phyloP scores from a whole-genome alignment of 139 green algal species.

The Auxenochlorella pyrenoidosa region DNA sequence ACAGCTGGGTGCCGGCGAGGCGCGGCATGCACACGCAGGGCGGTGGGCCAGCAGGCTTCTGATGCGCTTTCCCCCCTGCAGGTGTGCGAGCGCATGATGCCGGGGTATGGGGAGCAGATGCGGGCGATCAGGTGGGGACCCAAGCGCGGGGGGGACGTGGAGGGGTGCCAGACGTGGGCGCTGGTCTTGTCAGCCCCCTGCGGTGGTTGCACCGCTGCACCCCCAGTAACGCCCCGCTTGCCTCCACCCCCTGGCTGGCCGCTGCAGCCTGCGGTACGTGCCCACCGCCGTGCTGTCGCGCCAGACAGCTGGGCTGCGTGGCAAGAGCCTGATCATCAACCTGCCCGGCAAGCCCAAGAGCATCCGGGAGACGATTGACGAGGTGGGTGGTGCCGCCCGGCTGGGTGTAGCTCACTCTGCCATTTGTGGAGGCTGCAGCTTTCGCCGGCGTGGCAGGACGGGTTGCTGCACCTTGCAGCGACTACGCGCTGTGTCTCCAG shows the following conservation, averaged over 20 bases:
- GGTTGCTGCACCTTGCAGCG: no score
- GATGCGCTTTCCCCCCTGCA: slow-evolving; percentile 8
- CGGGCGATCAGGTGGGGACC: slow-evolving; percentile 68
- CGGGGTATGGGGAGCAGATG: slow-evolving; percentile 96
- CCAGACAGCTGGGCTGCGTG: slow-evolving; percentile 90
- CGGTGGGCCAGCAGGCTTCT: no score
- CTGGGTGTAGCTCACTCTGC: not conserved
- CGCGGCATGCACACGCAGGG: no score
- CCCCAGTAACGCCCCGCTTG: no score
- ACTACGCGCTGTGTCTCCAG: no score
- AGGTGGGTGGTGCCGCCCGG: slow-evolving; percentile 57
- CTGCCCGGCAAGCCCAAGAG: slow-evolving; percentile 92
- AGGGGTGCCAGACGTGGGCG: not conserved
- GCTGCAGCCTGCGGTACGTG: slow-evolving; percentile 77
- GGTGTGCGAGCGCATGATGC: slow-evolving; percentile 90
- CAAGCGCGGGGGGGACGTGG: no score
- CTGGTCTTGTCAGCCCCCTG: not conserved
- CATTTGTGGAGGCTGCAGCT: not conserved
- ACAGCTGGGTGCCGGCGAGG: no score
- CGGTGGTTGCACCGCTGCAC: not conserved
- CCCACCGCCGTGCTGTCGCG: slow-evolving; percentile 93
- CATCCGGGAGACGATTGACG: slow-evolving; percentile 94
- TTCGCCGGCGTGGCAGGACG: no score
- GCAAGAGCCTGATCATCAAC: slow-evolving; percentile 88
- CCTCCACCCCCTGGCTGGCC: not conserved